Evolutionary conservation across 345 rosid species (phyloP), one percentile per base, ranked within the genome.

Genomic region (Salix arbutifolia): DNA sequence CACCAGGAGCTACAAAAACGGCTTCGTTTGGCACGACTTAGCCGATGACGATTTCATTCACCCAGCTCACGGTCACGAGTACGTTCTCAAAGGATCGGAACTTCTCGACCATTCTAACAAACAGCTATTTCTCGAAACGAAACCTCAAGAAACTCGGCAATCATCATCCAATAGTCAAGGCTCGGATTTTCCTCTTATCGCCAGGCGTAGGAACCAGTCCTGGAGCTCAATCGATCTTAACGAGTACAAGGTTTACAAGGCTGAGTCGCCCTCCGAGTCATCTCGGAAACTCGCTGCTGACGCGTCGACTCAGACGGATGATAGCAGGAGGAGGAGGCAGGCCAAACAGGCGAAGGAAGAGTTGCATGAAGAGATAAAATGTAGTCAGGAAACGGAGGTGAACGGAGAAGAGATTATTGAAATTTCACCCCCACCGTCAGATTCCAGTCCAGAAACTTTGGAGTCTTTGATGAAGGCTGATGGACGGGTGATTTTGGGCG

Each of bases 21-120:
- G 99, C 52, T 95, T 90, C 74, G 98, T 95, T 53, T 95, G 99
- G 99, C 93, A 95, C 48, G 99, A 95, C 75, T 88, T 95, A 42
- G 77, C 92, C 0, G 98, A 90, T 71, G 79, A 81, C 60, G 99
- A 95, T 75, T 88, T 90, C 83, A 87, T 95, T 78, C 83, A 87
- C 74, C 98, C 99, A 0, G 90, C 95, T 19, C 98, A 91, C 81
- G 94, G 92, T 46, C 88, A 85, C 67, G 99, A 95, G 71, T 95
- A 95, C 74, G 91, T 95, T 21, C 97, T 95, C 80, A 95, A 95
- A 85, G 99, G 99, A 81, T 89, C 99, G 44, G 96, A 93, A 81
- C 88, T 95, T 67, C 86, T 87, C 48, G 88, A 89, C 71, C 85
- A 82, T 77, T 76, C 87, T 1, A 74, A 85, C 66, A 26, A 72